phyloP scores from a whole-genome alignment of 176 grass and related monocot species.

The Paspalum notatum region DNA sequence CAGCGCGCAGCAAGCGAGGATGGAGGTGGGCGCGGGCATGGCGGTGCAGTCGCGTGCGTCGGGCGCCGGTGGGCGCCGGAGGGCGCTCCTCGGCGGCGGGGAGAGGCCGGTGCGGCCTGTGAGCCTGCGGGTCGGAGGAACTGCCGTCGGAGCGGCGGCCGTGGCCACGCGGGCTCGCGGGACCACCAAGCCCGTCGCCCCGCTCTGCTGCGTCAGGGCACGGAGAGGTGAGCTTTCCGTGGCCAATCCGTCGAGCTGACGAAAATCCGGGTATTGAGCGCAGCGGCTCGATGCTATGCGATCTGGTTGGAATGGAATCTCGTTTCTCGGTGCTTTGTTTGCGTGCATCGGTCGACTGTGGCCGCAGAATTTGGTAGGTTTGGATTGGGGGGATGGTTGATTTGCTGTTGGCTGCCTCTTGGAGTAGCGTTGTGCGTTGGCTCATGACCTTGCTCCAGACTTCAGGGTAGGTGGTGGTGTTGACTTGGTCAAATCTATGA shows the following conservation, averaged over 20 bases:
- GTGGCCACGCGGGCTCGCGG: background rate
- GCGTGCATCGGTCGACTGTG: background rate
- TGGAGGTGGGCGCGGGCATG: slow-evolving; percentile 44
- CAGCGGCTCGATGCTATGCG: background rate
- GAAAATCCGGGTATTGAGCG: background rate
- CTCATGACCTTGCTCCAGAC: background rate
- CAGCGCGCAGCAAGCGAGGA: background rate
- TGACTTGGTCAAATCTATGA: background rate
- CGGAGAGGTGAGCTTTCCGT: slow-evolving; percentile 35
- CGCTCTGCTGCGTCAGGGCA: slow-evolving; percentile 37
- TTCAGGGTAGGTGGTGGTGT: slow-evolving; percentile 8
- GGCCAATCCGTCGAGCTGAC: background rate
- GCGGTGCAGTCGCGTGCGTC: slow-evolving; percentile 24
- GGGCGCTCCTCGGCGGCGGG: background rate
- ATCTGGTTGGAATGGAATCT: background rate
- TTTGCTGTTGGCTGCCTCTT: background rate
- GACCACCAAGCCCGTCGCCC: slow-evolving; percentile 21
- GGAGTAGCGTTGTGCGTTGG: background rate
- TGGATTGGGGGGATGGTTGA: background rate
- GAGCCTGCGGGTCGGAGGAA: slow-evolving; percentile 22
- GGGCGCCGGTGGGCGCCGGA: background rate
- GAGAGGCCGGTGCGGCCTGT: background rate
- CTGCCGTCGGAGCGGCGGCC: background rate
- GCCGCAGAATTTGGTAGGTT: background rate
- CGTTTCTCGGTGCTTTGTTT: background rate